These are phyloP conservation scores for Aspergillus sp. DNA, from an alignment of 2,329 filamentous ascomycete species.

Conservation along the genomic window DNA sequence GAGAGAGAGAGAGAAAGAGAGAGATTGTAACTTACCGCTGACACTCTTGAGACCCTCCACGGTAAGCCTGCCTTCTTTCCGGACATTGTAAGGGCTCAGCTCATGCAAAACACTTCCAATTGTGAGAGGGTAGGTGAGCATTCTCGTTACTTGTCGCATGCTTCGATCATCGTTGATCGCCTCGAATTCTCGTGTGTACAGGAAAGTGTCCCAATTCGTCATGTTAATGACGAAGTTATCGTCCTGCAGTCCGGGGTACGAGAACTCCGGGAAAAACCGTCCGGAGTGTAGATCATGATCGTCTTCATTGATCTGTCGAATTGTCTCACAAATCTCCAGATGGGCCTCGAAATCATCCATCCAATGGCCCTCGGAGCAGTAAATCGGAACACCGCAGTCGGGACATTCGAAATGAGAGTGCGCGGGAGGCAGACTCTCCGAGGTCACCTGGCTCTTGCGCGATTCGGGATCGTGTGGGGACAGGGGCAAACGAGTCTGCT, in stretches of 20 bases:
- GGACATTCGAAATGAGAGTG: constrained; percentile 94
- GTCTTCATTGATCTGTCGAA: constrained; percentile 94
- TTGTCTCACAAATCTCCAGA: constrained; percentile 84
- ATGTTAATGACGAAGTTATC: constrained; percentile 94
- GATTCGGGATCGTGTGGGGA: constrained; percentile 66
- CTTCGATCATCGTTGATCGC: constrained; percentile 88
- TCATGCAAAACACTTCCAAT: constrained; percentile 91
- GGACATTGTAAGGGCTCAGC: constrained; percentile 85
- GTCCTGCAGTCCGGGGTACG: constrained; percentile 84
- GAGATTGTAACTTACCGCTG: constrained; percentile 66
- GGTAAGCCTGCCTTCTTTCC: constrained; percentile 73
- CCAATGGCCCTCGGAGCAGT: constrained; percentile 94
- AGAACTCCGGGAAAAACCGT: constrained; percentile 88
- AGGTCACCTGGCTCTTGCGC: constrained; percentile 49
- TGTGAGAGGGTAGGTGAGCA: constrained; percentile 91
- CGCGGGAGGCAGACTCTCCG: constrained; percentile 63
- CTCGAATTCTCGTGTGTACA: constrained; percentile 88
- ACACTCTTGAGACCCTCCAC: constrained; percentile 90
- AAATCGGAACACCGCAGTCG: constrained; percentile 90
- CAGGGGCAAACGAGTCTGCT: constrained; percentile 68
- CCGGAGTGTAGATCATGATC: constrained; percentile 93
- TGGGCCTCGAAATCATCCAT: constrained; percentile 93
- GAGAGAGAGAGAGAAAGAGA: neutral
- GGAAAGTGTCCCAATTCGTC: constrained; percentile 97
- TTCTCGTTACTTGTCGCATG: constrained; percentile 87